phyloP scores from a whole-genome alignment of 1,284 basidiomycete species.

The Tylopilus orsonianus region DNA sequence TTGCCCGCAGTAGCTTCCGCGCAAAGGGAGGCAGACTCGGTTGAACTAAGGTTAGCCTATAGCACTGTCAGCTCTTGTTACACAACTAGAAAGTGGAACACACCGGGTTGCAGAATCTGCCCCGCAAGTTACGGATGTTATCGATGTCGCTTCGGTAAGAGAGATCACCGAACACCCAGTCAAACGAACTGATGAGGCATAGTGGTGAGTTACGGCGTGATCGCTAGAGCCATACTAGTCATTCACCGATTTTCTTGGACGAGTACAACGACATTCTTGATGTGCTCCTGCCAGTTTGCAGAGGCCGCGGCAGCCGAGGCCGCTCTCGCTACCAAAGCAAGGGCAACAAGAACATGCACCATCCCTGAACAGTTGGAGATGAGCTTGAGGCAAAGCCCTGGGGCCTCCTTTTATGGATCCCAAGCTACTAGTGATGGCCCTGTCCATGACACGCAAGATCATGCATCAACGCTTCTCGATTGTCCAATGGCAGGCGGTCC shows the following conservation, averaged over 20 bases:
- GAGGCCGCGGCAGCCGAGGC: conserved; percentile 3
- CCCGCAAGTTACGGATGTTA: conserved; percentile 23
- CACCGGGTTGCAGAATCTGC: conserved; percentile 27
- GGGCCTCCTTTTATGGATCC: conserved; percentile 11
- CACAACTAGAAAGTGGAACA: neutral
- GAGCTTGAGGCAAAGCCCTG: neutral
- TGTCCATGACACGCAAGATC: too few relatives aligned
- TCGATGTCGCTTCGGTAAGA: conserved; percentile 27
- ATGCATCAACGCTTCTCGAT: too few relatives aligned
- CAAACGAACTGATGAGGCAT: conserved; percentile 19
- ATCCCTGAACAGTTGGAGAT: conserved; percentile 5
- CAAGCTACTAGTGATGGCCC: conserved; percentile 2
- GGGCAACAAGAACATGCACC: conserved; percentile 7
- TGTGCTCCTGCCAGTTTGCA: conserved; percentile 22
- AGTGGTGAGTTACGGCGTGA: neutral
- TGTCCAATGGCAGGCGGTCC: too few relatives aligned
- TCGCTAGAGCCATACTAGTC: neutral
- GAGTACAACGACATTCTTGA: conserved; percentile 30
- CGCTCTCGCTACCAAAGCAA: conserved; percentile 8
- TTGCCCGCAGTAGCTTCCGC: conserved; percentile 21
- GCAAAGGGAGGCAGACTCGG: conserved; percentile 16
- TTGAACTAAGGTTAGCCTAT: conserved; percentile 16
- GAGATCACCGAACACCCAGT: conserved; percentile 30
- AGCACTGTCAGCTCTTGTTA: neutral
- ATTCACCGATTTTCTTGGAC: conserved; percentile 30